phyloP scores from a whole-genome alignment of 495 filamentous ascomycete genomes.

The Penicillium subrubescens region DNA sequence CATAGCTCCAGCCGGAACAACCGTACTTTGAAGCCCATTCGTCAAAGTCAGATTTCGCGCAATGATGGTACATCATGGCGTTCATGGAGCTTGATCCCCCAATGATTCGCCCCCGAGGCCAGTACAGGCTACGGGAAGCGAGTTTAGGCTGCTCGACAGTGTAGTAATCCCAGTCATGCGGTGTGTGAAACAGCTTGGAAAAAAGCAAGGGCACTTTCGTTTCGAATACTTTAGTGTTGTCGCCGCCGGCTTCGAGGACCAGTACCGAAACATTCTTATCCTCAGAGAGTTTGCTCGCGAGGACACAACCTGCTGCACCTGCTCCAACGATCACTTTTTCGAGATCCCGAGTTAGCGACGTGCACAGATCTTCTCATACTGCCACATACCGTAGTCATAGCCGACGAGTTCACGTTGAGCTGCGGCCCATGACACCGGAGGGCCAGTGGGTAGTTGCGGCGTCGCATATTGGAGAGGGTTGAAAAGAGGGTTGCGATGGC shows the following conservation, averaged over 20 bases:
- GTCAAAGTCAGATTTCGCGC: slow-evolving; percentile 22
- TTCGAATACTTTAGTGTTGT: slow-evolving; percentile 34
- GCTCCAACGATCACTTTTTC: slow-evolving; percentile 28
- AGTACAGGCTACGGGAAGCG: slow-evolving; percentile 19
- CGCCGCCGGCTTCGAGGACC: slow-evolving; percentile 48
- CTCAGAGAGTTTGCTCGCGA: slow-evolving; percentile 52
- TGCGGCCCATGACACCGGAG: slow-evolving; percentile 14
- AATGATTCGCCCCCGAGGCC: slow-evolving; percentile 24
- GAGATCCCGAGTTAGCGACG: neutral
- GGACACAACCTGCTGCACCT: slow-evolving; percentile 50
- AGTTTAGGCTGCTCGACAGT: slow-evolving; percentile 23
- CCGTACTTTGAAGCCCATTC: slow-evolving; percentile 23
- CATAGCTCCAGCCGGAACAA: slow-evolving; percentile 22
- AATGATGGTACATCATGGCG: slow-evolving; percentile 30
- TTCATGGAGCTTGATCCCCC: slow-evolving; percentile 25
- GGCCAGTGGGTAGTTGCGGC: slow-evolving; percentile 13
- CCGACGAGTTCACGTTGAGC: slow-evolving; percentile 17
- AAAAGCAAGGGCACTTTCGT: slow-evolving; percentile 24
- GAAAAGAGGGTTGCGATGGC: neutral
- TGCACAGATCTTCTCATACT: neutral
- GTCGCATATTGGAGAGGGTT: slow-evolving; percentile 25
- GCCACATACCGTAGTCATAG: slow-evolving; percentile 23
- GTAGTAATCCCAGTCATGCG: slow-evolving; percentile 28
- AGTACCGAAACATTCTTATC: slow-evolving; percentile 46
- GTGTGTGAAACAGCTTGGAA: slow-evolving; percentile 21